phyloP scores from a whole-genome alignment of 805 yeast species.

The Zygosaccharomyces pseudorouxii region DNA sequence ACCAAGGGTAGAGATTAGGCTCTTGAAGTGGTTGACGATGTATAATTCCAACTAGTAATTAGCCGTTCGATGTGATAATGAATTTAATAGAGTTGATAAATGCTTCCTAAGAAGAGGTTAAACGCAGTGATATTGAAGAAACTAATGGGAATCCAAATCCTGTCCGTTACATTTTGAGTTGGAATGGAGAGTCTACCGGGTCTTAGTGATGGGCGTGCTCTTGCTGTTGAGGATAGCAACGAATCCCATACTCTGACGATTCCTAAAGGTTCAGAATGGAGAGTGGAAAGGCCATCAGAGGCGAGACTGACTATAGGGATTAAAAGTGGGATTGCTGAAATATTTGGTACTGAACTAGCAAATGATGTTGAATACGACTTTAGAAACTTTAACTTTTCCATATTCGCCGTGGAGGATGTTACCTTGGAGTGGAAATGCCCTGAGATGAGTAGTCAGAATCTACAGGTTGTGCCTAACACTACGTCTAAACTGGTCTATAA shows the following conservation, averaged over 20 bases:
- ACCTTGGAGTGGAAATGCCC: conserved; percentile 44
- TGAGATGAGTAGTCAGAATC: conserved; percentile 32
- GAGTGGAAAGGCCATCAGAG: conserved; percentile 38
- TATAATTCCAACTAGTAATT: not conserved
- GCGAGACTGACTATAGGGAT: conserved; percentile 37
- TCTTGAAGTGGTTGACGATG: not conserved
- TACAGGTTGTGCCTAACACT: conserved; percentile 51
- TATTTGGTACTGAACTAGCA: conserved; percentile 90
- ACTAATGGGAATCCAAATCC: not conserved
- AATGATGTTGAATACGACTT: conserved; percentile 58
- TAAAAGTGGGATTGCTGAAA: conserved; percentile 73
- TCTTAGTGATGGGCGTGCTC: conserved; percentile 13
- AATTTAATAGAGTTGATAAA: not conserved
- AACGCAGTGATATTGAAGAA: too few relatives aligned
- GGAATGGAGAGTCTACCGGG: conserved; percentile 22
- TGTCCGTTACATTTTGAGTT: not conserved
- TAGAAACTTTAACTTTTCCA: conserved; percentile 48
- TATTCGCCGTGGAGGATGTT: conserved; percentile 65
- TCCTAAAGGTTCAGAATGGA: conserved; percentile 31
- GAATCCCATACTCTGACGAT: conserved; percentile 21
- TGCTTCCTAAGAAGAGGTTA: not conserved
- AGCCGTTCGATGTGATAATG: conserved; percentile 3
- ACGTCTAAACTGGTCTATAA: conserved; percentile 70
- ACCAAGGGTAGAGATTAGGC: conserved; percentile 23
- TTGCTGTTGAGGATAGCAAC: conserved; percentile 16